Percentiles rank a stretch among this genome's conserved stretches.
Conservation (phyloP, 176 grass and related monocot genomes). For the Ensete glaucum region DNA sequence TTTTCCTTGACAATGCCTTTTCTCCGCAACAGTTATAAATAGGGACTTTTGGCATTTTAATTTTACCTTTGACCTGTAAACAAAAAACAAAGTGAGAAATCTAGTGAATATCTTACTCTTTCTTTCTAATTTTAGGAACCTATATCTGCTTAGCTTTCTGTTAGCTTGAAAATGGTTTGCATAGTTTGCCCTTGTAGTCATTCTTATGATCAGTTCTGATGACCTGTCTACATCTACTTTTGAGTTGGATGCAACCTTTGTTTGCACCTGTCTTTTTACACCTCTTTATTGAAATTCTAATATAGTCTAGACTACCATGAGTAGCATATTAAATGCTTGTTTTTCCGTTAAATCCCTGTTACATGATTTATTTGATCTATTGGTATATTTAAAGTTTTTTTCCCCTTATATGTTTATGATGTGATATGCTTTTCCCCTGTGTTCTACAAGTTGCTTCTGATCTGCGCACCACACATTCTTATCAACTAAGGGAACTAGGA, state of each 20-base stretch:
- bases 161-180: neutral
- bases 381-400: neutral
- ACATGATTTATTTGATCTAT: neutral
- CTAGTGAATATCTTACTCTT: neutral
- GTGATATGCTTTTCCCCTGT: neutral
- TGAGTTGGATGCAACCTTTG: neutral
- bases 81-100: neutral
- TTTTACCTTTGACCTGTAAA: neutral
- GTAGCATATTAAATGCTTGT: too few species aligned
- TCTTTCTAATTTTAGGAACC: neutral
- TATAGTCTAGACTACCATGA: too few species aligned
- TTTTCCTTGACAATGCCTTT: neutral
- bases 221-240: neutral
- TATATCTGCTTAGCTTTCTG: neutral
- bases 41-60: neutral
- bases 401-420: neutral
- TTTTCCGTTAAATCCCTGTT: too few species aligned
- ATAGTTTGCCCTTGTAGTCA: neutral
- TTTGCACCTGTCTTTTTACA: neutral
- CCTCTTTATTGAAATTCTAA: neutral
- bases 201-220: neutral
- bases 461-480: neutral
- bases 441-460: neutral
- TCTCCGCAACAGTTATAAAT: too few species aligned
- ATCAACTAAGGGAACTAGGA: neutral